A percentile compares a stretch with the other conserved stretches of the same genome.
phyloP scores from a whole-genome alignment of 805 yeast species.

The Clavispora carvajalis region DNA sequence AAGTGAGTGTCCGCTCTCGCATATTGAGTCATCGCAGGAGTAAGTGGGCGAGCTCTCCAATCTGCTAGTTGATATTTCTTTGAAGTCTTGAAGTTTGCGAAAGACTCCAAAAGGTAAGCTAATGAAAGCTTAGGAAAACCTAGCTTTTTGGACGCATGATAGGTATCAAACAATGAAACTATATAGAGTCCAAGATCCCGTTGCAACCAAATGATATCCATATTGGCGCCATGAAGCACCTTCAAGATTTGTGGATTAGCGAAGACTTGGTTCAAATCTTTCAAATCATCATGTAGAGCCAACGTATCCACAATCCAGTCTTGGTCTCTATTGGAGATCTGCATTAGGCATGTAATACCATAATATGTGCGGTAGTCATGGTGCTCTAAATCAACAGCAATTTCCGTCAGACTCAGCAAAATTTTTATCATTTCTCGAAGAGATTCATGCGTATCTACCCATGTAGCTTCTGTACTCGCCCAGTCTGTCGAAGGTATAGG shows the following conservation, averaged over 20 bases:
- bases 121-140: conserved; percentile 78
- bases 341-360: conserved; percentile 92
- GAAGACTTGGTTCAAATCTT: conserved; percentile 64
- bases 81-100: conserved; percentile 79
- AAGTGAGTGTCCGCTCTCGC: conserved; percentile 97
- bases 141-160: conserved; percentile 77
- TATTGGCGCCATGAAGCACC: conserved; percentile 92
- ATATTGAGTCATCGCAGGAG: conserved; percentile 69
- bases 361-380: conserved; percentile 87
- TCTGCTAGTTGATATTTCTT: conserved; percentile 95
- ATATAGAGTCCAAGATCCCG: conserved; percentile 89
- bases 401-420: conserved; percentile 48
- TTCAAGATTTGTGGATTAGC: conserved; percentile 78
- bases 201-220: conserved; percentile 97
- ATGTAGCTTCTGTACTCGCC: conserved; percentile 57
- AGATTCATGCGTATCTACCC: conserved; percentile 61
- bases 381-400: conserved; percentile 95
- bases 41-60: conserved; percentile 89
- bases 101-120: conserved; percentile 76
- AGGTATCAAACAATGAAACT: conserved; percentile 89
- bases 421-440: conserved; percentile 51
- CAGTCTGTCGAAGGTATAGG: conserved; percentile 59
- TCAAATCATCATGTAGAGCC: conserved; percentile 66
- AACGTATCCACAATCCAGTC: conserved; percentile 90
- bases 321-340: conserved; percentile 71